Conservation (phyloP, 495 filamentous ascomycete genomes). For the Daldinia caldariorum region DNA sequence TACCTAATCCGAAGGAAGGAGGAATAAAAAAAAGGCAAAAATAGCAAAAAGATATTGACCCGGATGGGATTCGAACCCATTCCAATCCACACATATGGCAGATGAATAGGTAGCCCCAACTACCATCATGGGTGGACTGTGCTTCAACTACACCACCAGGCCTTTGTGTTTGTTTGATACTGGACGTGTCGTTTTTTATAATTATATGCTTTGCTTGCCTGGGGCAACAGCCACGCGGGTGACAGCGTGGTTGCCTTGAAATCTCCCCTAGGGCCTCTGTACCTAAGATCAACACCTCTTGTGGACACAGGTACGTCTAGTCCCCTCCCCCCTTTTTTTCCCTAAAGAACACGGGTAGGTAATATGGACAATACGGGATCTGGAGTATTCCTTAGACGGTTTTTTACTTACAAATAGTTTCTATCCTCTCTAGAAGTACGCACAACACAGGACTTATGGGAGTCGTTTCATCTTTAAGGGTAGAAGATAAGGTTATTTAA, state of each 20-base stretch:
- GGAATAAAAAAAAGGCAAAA: not conserved
- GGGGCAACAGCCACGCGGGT: not conserved
- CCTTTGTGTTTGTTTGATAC: not conserved
- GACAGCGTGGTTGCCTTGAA: not conserved
- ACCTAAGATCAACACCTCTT: not conserved
- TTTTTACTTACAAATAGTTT: not conserved
- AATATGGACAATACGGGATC: not conserved
- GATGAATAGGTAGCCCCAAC: too few relatives aligned
- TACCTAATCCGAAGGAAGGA: not conserved
- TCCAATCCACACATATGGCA: too few relatives aligned
- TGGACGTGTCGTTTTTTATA: not conserved
- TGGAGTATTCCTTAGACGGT: not conserved
- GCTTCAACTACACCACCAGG: not conserved
- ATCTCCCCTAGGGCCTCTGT: not conserved
- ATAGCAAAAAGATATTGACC: not conserved
- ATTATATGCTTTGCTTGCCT: not conserved
- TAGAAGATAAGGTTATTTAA: not conserved
- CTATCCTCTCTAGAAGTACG: not conserved
- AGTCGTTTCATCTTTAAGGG: not conserved
- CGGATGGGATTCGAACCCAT: constrained; percentile 10
- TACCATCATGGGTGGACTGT: not conserved
- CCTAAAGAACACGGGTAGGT: too few relatives aligned
- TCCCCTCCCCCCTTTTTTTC: not conserved
- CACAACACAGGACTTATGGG: too few relatives aligned
- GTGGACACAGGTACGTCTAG: too few relatives aligned